phyloP scores from a whole-genome alignment of 345 rosid genomes.

The Brassica incana region DNA sequence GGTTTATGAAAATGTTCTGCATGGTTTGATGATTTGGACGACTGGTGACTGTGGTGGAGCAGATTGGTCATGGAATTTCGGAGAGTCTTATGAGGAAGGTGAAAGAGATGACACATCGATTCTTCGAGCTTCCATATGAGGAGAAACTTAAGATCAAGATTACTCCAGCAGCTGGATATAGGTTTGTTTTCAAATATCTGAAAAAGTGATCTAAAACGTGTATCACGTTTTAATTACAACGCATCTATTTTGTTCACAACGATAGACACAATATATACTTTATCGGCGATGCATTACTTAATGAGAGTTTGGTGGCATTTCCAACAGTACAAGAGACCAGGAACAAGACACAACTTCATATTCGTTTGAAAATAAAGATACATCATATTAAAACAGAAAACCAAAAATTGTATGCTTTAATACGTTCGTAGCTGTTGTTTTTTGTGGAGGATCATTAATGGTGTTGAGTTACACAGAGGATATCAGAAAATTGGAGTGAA shows the following conservation, averaged over 20 bases:
- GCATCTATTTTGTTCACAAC: background rate
- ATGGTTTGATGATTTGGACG: background rate
- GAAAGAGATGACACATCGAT: constrained; percentile 42
- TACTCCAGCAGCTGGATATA: constrained; percentile 69
- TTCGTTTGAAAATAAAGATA: background rate
- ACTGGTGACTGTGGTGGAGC: constrained; percentile 28
- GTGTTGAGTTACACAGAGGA: constrained; percentile 51
- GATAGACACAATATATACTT: background rate
- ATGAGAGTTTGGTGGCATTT: background rate
- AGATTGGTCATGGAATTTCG: constrained; percentile 77
- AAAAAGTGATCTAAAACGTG: background rate
- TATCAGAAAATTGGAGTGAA: constrained; percentile 76
- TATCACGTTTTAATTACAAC: background rate
- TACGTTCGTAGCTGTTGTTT: background rate
- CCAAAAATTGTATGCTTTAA: background rate
- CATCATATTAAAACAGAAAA: background rate
- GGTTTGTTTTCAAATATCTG: constrained; percentile 39
- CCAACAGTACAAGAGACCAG: background rate
- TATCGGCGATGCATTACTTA: background rate
- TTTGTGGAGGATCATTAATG: background rate
- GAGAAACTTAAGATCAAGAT: constrained; percentile 68
- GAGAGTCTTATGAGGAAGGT: constrained; percentile 60
- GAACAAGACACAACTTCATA: background rate
- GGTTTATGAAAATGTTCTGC: background rate
- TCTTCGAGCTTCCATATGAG: constrained; percentile 59